Conservation (phyloP, 441 rosid species). For the Syzygium syzygioides region DNA sequence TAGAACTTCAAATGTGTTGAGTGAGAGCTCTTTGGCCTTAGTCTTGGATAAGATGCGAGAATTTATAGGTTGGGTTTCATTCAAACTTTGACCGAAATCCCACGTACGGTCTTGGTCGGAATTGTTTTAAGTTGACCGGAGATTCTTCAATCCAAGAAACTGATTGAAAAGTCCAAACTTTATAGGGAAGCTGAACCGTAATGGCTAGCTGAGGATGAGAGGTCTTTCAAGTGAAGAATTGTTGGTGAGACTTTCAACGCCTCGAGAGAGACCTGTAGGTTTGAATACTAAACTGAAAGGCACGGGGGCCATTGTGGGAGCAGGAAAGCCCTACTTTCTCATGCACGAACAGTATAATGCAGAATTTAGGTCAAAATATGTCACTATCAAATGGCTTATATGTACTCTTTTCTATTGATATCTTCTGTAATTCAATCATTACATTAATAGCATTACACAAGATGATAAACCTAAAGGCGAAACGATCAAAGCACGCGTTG, state of each 20-base stretch:
- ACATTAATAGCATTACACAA: background rate
- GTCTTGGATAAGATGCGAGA: background rate
- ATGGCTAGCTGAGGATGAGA: background rate
- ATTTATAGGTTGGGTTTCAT: background rate
- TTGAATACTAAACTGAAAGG: background rate
- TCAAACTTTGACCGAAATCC: background rate
- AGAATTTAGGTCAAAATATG: background rate
- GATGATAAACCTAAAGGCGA: background rate
- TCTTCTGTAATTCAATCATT: background rate
- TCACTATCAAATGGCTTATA: background rate
- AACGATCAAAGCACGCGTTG: background rate
- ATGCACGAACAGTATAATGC: background rate
- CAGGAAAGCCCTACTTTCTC: background rate
- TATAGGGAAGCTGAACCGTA: background rate
- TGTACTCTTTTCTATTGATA: background rate
- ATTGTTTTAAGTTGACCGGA: background rate
- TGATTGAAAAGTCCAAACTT: background rate
- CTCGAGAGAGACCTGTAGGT: background rate
- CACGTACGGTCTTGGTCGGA: background rate
- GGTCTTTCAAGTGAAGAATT: background rate
- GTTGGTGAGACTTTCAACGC: background rate
- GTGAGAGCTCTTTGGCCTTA: background rate
- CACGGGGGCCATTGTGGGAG: background rate
- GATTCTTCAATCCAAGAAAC: background rate
- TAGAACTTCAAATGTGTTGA: background rate